These are phyloP conservation scores for Eucalyptus pumila DNA, from an alignment of 345 rosid species.

Conservation along the genomic window DNA sequence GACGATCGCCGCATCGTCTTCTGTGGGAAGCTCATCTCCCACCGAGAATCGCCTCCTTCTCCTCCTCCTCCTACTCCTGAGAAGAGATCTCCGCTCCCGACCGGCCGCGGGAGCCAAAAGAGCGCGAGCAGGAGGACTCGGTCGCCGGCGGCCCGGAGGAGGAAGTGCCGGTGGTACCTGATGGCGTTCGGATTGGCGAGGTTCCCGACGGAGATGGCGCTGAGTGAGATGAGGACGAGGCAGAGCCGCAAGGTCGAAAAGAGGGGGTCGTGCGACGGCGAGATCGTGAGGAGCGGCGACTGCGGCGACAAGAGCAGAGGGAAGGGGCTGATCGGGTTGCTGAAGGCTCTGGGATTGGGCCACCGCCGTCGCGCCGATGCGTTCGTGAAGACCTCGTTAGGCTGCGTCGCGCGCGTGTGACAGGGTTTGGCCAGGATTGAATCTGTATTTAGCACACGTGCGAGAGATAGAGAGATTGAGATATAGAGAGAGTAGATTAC, in stretches of 20 bases:
- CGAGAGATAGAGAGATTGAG: not conserved
- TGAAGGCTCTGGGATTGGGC: constrained; percentile 4
- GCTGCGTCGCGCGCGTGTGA: not conserved
- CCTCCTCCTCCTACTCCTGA: not conserved
- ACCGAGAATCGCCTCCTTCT: not conserved
- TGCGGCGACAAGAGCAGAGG: not conserved
- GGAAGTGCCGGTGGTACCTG: constrained; percentile 33
- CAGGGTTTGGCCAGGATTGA: not conserved
- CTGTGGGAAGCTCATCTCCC: constrained; percentile 1
- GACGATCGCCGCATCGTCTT: not conserved
- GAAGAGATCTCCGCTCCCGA: not conserved
- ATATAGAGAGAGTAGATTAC: not conserved
- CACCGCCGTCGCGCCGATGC: not conserved
- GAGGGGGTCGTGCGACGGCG: not conserved
- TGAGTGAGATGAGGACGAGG: constrained; percentile 33
- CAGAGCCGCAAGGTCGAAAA: constrained; percentile 4
- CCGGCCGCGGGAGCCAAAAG: not conserved
- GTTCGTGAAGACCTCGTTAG: not conserved
- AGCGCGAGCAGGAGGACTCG: not conserved
- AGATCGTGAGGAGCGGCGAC: not conserved
- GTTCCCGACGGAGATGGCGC: constrained; percentile 30
- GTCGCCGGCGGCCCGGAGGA: not conserved
- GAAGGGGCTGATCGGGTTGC: not conserved
- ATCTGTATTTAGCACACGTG: not conserved
- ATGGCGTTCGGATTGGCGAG: constrained; percentile 35